phyloP scores from a whole-genome alignment of 164 flowering plant genomes.

The Cinnamomum micranthum region DNA sequence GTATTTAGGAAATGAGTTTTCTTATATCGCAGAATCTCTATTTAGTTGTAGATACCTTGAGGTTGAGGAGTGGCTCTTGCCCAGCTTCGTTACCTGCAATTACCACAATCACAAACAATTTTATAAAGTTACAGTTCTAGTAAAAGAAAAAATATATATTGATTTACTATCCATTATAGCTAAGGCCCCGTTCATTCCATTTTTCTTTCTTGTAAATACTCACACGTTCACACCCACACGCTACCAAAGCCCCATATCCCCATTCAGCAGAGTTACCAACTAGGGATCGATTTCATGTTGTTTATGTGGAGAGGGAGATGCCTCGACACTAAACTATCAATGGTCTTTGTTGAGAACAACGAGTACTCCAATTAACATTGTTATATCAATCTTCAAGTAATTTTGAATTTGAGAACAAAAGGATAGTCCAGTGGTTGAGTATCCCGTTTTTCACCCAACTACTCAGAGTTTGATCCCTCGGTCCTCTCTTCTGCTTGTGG shows the following conservation, averaged over 20 bases:
- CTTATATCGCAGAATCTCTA: background rate
- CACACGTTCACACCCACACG: background rate
- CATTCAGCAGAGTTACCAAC: background rate
- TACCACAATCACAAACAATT: background rate
- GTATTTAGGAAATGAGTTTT: too few species aligned
- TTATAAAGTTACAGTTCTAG: background rate
- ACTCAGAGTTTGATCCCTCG: too few species aligned
- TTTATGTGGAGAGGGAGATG: too few species aligned
- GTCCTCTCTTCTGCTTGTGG: too few species aligned
- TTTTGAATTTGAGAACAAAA: too few species aligned
- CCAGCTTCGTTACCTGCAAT: slow-evolving; percentile 5
- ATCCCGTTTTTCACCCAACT: background rate
- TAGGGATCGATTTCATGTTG: background rate
- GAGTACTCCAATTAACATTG: too few species aligned
- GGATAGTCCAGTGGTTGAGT: background rate
- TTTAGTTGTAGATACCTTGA: background rate
- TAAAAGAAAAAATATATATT: background rate
- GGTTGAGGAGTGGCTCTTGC: background rate
- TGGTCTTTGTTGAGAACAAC: too few species aligned
- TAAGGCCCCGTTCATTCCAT: too few species aligned
- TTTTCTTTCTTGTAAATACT: background rate
- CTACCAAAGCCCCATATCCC: background rate
- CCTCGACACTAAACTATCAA: too few species aligned
- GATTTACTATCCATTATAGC: too few species aligned
- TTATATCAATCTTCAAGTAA: too few species aligned